Conservation (phyloP, 2,329 filamentous ascomycete species). For the Cercospora beticola region DNA sequence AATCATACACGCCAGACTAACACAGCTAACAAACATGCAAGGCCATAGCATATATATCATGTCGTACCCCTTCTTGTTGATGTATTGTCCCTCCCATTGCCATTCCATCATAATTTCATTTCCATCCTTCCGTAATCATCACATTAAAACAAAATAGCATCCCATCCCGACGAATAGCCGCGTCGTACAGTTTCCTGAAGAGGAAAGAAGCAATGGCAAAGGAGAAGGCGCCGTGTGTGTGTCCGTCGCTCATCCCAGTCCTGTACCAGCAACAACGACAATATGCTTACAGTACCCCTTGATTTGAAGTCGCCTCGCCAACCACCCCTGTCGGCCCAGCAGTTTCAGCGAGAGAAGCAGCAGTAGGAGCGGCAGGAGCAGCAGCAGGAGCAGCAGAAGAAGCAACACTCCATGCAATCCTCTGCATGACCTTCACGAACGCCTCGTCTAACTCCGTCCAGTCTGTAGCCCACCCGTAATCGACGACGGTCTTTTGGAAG, state of each 20-base stretch:
- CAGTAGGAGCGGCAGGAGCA: neutral
- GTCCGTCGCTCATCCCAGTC: too few species aligned
- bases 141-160: neutral
- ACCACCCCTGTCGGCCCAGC: neutral
- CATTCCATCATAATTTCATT: neutral
- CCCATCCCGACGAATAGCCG: too few species aligned
- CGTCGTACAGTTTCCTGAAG: too few species aligned
- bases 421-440: conserved; percentile 11
- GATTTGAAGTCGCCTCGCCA: neutral
- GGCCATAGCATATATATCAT: neutral
- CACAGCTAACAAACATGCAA: neutral
- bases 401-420: neutral
- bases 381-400: neutral
- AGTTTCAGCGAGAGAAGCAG: neutral
- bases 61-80: neutral
- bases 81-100: neutral
- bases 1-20: neutral
- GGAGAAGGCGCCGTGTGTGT: too few species aligned
- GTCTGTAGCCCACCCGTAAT: conserved; percentile 15
- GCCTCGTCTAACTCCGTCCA: conserved; percentile 1
- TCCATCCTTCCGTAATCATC: neutral
- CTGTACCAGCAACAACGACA: too few species aligned
- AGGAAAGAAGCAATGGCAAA: too few species aligned
- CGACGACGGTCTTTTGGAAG: conserved; percentile 11
- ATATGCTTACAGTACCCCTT: too few species aligned